phyloP scores from a whole-genome alignment of 495 filamentous ascomycete genomes.

The Xylaria acuta region DNA sequence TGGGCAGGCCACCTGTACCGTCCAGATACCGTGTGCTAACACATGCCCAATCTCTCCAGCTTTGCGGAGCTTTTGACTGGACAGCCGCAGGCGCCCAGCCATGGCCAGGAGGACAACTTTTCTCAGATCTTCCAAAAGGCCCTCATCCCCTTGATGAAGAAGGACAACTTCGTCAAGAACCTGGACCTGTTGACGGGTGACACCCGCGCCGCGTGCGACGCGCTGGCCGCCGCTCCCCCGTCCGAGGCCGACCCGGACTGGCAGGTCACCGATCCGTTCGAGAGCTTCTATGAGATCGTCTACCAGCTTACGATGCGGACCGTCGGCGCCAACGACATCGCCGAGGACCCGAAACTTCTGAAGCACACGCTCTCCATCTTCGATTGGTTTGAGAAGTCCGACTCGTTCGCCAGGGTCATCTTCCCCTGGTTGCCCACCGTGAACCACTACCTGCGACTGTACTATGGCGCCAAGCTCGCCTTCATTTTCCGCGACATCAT shows the following conservation, averaged over 20 bases:
- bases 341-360: constrained; percentile 43
- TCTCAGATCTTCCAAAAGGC: constrained; percentile 31
- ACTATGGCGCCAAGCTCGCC: constrained; percentile 47
- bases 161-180: constrained; percentile 41
- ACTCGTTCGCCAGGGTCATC: constrained; percentile 44
- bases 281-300: constrained; percentile 49
- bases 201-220: constrained; percentile 37
- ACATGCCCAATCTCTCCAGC: constrained; percentile 2
- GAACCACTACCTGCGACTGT: constrained; percentile 36
- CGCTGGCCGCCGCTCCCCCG: constrained; percentile 29
- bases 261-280: constrained; percentile 48
- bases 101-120: constrained; percentile 22
- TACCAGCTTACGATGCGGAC: constrained; percentile 50
- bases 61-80: constrained; percentile 40
- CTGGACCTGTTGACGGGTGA: constrained; percentile 43
- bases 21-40: constrained; percentile 4
- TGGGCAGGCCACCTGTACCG: background rate
- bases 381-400: constrained; percentile 42
- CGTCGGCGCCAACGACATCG: constrained; percentile 50
- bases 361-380: constrained; percentile 43
- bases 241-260: constrained; percentile 29
- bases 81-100: constrained; percentile 27
- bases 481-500: constrained; percentile 48
- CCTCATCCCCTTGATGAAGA: constrained; percentile 34
- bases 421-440: constrained; percentile 52